These are phyloP conservation scores for Cytospora piceae DNA, from an alignment of 2,329 filamentous ascomycete genomes.

Conservation along the genomic window DNA sequence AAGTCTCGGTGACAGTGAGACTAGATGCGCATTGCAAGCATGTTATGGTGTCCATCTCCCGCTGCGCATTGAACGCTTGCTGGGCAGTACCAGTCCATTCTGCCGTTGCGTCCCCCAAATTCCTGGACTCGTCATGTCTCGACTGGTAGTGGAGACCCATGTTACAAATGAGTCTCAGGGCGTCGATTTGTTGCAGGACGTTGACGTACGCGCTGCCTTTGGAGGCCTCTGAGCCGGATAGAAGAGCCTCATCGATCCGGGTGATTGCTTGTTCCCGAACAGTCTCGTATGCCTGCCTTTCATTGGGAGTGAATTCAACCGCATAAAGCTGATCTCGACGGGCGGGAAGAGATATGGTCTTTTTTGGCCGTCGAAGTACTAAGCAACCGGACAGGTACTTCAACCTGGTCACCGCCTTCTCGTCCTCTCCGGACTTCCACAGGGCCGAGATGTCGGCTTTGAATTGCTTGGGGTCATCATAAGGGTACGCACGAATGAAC, in stretches of 20 bases:
- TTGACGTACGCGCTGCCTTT: slow-evolving; percentile 42
- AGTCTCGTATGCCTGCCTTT: slow-evolving; percentile 43
- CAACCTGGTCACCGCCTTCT: slow-evolving; percentile 45
- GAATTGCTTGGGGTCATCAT: slow-evolving; percentile 43
- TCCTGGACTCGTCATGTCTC: slow-evolving; percentile 34
- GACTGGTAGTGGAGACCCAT: slow-evolving; percentile 46
- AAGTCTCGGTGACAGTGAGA: slow-evolving; percentile 33
- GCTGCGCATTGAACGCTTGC: slow-evolving; percentile 40
- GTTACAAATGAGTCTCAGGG: slow-evolving; percentile 50
- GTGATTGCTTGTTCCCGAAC: slow-evolving; percentile 37
- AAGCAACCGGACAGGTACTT: slow-evolving; percentile 45
- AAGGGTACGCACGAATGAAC: slow-evolving; percentile 49
- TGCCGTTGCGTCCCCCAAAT: neutral
- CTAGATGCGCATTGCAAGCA: slow-evolving; percentile 39
- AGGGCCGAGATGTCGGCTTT: slow-evolving; percentile 43
- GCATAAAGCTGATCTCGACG: slow-evolving; percentile 40
- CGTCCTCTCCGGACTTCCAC: slow-evolving; percentile 44
- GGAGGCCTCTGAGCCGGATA: slow-evolving; percentile 25
- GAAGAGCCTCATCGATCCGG: slow-evolving; percentile 42
- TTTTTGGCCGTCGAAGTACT: slow-evolving; percentile 45
- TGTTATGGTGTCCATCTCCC: slow-evolving; percentile 34
- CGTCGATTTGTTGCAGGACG: slow-evolving; percentile 50
- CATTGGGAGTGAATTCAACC: slow-evolving; percentile 43
- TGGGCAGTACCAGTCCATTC: slow-evolving; percentile 39
- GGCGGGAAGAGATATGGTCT: slow-evolving; percentile 44